These are phyloP conservation scores for Penstemon davidsonii DNA, from an alignment of 257 asterid species.

Conservation along the genomic window DNA sequence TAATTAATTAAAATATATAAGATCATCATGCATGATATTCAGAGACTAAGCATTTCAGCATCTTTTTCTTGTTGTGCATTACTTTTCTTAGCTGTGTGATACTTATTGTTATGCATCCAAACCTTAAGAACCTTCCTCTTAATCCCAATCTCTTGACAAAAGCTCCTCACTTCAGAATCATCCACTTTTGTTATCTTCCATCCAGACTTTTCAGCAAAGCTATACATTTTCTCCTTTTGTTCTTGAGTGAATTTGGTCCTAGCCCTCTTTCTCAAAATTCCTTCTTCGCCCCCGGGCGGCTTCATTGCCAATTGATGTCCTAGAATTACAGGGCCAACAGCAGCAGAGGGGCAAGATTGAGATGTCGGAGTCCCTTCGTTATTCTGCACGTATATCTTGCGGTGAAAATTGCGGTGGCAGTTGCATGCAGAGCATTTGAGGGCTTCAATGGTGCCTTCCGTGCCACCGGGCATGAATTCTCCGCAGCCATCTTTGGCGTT, in stretches of 20 bases:
- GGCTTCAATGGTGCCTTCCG: slow-evolving; percentile 39
- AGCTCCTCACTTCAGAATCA: slow-evolving; percentile 40
- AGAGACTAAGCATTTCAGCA: no score
- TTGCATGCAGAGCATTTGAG: slow-evolving; percentile 42
- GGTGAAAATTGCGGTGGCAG: slow-evolving; percentile 46
- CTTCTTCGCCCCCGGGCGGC: neutral
- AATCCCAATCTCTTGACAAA: slow-evolving; percentile 46
- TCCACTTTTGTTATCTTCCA: slow-evolving; percentile 53
- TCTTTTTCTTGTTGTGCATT: neutral
- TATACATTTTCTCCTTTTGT: slow-evolving; percentile 55
- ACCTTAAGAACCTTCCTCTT: slow-evolving; percentile 50
- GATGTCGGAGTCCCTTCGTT: no score
- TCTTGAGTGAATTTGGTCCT: slow-evolving; percentile 56
- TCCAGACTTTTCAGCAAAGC: slow-evolving; percentile 44
- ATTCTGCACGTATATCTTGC: slow-evolving; percentile 4
- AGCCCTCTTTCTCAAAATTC: slow-evolving; percentile 37
- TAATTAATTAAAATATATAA: no score
- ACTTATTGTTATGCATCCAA: slow-evolving; percentile 68
- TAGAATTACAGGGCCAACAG: neutral
- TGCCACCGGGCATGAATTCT: slow-evolving; percentile 44
- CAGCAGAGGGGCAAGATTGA: neutral
- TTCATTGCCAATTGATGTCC: neutral
- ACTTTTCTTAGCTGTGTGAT: slow-evolving; percentile 6
- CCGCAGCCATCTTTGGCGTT: slow-evolving; percentile 45
- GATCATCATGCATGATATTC: no score